Base-by-base conservation (phyloP, 2,329 filamentous ascomycete genomes). In the Cladosporium sp. region DNA sequence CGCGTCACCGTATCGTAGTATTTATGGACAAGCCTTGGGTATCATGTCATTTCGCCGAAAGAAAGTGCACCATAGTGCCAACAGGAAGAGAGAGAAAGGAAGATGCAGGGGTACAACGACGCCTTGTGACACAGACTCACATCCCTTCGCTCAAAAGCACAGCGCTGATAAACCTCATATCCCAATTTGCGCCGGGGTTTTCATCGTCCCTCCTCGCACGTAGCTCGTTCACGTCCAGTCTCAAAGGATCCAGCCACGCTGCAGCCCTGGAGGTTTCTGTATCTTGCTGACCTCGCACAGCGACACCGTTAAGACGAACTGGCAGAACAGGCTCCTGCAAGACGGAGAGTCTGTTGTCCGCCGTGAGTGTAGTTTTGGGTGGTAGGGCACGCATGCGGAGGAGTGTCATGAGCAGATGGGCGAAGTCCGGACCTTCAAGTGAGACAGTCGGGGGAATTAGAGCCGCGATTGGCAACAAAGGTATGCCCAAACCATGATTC, bases 371-470 rank as follows among this genome's bases (percentile, higher is more conserved):
- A 4, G 73, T 75, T 52, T 73, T 75, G 0, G 77, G 78, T 3
- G 75, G 75, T 4, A 80, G 72, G 12, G 72, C 74, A 6, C 84
- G 80, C 79, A 86, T 84, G 62, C 80, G 80, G 50, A 86, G 72
- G 34, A 86, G 71, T 75, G 83, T 84, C 59, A 80, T 76, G 3
- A 86, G 70, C 34, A 85, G 79, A 54, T 83, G 79, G 19, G 81
- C 77, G 61, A 86, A 84, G n/a, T 76, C 76, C 56, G 83, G 80
- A 40, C 81, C 83, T 70, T 85, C 82, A 47, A 75, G 76, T 49
- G 77, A 81, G 63, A 83, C 82, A 45, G 78, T 75, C 0, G 74
- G 72, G 1, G 83, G 80, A 4, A 76, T 73, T 63, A 69, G 34
- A 5, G 19, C 37, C n/a, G 45, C 17, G 1, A 17, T 3, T 19